A percentile compares a stretch with the other conserved stretches of the same genome.
Evolutionary conservation across 2,329 filamentous ascomycete genomes (phyloP).

Genomic region (Fusarium piperis): DNA sequence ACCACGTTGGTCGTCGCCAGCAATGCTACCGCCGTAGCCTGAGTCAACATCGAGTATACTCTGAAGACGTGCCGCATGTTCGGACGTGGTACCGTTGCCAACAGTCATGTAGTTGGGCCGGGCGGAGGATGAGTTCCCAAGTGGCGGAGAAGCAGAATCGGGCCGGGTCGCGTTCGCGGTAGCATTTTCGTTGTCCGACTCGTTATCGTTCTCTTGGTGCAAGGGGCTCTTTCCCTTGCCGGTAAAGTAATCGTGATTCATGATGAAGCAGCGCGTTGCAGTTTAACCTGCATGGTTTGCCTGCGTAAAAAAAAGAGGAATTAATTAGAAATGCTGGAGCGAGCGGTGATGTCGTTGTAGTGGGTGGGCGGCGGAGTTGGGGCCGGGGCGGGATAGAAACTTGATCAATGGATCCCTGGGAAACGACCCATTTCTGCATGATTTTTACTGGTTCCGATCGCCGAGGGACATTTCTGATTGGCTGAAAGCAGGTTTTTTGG

Average conservation of each 20-base stretch:
- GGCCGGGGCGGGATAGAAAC: conserved; percentile 31
- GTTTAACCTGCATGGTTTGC: conserved; percentile 49
- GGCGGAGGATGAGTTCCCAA: conserved; percentile 39
- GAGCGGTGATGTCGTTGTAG: conserved; percentile 33
- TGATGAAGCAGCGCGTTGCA: conserved; percentile 48
- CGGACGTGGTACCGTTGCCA: conserved; percentile 81
- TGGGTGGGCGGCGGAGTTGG: conserved; percentile 31
- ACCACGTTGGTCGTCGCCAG: conserved; percentile 66
- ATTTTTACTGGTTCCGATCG: conserved; percentile 44
- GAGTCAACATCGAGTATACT: conserved; percentile 87
- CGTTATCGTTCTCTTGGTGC: conserved; percentile 43
- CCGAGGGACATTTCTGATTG: conserved; percentile 43
- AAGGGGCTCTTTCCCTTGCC: conserved; percentile 63
- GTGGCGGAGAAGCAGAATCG: conserved; percentile 39
- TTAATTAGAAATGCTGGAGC: conserved; percentile 20
- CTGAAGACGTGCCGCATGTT: conserved; percentile 83
- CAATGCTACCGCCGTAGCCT: conserved; percentile 86
- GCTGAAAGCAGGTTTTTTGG: conserved; percentile 22
- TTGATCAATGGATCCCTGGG: conserved; percentile 23
- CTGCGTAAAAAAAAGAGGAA: conserved; percentile 8
- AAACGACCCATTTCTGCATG: conserved; percentile 44
- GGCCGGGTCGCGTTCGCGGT: conserved; percentile 36
- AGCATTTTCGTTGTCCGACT: conserved; percentile 36
- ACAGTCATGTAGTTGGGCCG: conserved; percentile 85
- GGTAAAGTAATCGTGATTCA: conserved; percentile 69